Evolutionary conservation across 2,329 filamentous ascomycete genomes (phyloP).

Genomic region (Claviceps capensis): DNA sequence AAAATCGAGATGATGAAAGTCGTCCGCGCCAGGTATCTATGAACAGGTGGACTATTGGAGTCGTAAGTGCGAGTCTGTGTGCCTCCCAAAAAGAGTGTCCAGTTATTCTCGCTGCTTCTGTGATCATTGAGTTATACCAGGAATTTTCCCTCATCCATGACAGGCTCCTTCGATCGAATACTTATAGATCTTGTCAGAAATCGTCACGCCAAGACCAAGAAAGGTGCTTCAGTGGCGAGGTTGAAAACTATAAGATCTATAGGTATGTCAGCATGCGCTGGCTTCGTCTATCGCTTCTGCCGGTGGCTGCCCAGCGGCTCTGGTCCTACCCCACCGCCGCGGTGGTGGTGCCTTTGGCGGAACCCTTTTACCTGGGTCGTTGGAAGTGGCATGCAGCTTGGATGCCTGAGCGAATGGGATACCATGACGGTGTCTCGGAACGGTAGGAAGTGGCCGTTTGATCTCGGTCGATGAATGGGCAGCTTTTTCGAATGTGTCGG

Average conservation of each 20-base stretch:
- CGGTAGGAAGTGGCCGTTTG: conserved; percentile 37
- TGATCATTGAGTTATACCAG: not conserved
- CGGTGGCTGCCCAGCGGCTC: conserved; percentile 18
- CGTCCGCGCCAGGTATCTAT: not conserved
- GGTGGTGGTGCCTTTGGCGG: conserved; percentile 34
- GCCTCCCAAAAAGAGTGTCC: not conserved
- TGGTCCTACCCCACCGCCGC: conserved; percentile 29
- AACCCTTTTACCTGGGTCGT: conserved; percentile 23
- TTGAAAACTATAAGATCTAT: not conserved
- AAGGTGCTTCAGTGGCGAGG: no score
- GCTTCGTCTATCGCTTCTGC: conserved; percentile 2
- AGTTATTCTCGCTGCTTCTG: not conserved
- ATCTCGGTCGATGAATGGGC: conserved; percentile 14
- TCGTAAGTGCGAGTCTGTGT: not conserved
- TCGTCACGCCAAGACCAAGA: no score
- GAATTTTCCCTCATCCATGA: not conserved
- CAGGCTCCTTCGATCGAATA: not conserved
- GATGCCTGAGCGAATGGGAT: conserved; percentile 26
- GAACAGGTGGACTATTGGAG: not conserved
- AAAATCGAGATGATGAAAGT: not conserved
- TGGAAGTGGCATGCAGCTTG: conserved; percentile 16
- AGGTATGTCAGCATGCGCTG: not conserved
- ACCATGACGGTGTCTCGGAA: conserved; percentile 44
- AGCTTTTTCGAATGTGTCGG: conserved; percentile 11
- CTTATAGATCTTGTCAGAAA: not conserved